phyloP scores from a whole-genome alignment of 1,284 basidiomycete species.

The Schizophyllum commune region DNA sequence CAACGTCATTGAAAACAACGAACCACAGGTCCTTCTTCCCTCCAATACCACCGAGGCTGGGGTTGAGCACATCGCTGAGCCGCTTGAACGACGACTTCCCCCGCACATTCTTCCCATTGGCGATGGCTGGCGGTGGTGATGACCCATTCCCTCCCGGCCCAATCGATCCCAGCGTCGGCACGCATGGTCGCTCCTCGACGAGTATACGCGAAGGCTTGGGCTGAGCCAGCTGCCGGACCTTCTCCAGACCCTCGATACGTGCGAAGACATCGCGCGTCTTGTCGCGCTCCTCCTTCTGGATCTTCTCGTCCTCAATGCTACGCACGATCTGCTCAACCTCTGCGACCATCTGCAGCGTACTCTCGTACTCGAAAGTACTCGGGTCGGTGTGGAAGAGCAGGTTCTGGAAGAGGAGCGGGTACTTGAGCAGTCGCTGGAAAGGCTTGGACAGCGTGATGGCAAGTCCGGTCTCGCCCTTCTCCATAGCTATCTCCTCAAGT shows the following conservation, averaged over 20 bases:
- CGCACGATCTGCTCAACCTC: slow-evolving; percentile 94
- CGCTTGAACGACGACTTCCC: slow-evolving; percentile 81
- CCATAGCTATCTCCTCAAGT: slow-evolving; percentile 73
- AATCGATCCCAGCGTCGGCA: slow-evolving; percentile 8
- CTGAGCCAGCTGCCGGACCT: slow-evolving; percentile 77
- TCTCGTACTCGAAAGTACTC: slow-evolving; percentile 95
- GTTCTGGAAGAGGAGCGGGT: slow-evolving; percentile 96
- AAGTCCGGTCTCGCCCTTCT: slow-evolving; percentile 88
- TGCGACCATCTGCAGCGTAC: slow-evolving; percentile 91
- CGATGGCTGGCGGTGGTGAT: slow-evolving; percentile 45
- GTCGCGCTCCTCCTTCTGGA: slow-evolving; percentile 91
- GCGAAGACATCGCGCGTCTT: slow-evolving; percentile 92
- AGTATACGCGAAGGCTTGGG: slow-evolving; percentile 86
- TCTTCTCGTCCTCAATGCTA: slow-evolving; percentile 96
- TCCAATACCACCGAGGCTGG: slow-evolving; percentile 43
- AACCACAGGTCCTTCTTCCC: slow-evolving; percentile 89
- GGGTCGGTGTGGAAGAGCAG: slow-evolving; percentile 96
- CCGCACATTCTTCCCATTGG: slow-evolving; percentile 50
- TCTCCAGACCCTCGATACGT: slow-evolving; percentile 91
- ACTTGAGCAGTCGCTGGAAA: slow-evolving; percentile 94
- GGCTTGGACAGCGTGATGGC: slow-evolving; percentile 94
- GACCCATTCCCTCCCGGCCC: slow-evolving; percentile 13
- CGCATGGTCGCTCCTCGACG: slow-evolving; percentile 70
- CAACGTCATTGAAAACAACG: slow-evolving; percentile 92
- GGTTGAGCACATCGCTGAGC: slow-evolving; percentile 71